Base-by-base conservation (phyloP, 2,329 filamentous ascomycete genomes). In the Microascus cirrosus region DNA sequence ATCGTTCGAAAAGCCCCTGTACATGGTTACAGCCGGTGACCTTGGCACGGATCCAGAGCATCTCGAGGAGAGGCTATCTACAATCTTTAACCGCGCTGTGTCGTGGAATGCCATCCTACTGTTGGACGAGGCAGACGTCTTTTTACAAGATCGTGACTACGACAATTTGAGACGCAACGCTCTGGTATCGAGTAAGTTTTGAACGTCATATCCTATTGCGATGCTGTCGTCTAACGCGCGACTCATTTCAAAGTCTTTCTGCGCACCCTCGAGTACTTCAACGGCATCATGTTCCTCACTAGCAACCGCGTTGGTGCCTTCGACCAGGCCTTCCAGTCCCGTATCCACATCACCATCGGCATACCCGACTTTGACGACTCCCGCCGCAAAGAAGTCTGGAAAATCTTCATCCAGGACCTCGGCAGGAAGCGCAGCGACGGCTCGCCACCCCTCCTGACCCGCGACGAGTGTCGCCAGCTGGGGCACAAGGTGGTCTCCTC, bases 1-100 rank as follows among this genome's bases (percentile, higher is more conserved):
- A n/a, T n/a, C n/a, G n/a, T n/a, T n/a, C n/a, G n/a, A n/a, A n/a
- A n/a, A n/a, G n/a, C n/a, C n/a, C n/a, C n/a, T n/a, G n/a, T n/a
- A n/a, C n/a, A 69, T 71, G 8, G 76, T 81, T 56, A 79, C 77
- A 0, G 78, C 75, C 12, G 77, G 77, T 53, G 75, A 79, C 58
- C 69, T 77, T 0, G 73, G 74, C 15, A 63, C 73, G n/a, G 72
- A 70, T 0, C 71, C 76, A 0, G 61, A 67, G 2, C 69, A 73
- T 1, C 72, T 78, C 1, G 75, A 78, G 63, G 60, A 60, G 0
- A 68, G 65, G 0, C 66, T 78, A 1, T 71, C 68, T 61, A 69
- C 75, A 2, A 71, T 77, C 7, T 77, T 77, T 65, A 68, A 69
- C 1, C 67, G 74, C 0, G 74, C 74, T 0, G 66, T 73, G 51